Evolutionary conservation across 805 yeast species (phyloP).

Genomic region (Pichia rugopelliculosa): DNA sequence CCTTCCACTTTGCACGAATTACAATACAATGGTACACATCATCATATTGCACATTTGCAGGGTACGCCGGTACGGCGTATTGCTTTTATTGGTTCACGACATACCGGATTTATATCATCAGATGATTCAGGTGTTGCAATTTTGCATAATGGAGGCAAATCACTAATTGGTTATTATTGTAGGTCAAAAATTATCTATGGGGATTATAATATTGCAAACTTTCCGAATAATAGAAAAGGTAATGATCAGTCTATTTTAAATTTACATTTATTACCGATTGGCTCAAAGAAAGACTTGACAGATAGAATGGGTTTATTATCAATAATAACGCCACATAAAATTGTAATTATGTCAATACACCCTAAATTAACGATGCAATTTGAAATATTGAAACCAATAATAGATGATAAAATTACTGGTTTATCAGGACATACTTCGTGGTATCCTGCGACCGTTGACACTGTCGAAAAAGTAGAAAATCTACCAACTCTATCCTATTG

Average conservation of each 20-base stretch:
- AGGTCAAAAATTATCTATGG: conserved; percentile 49
- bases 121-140: conserved; percentile 53
- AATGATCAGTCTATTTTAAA: conserved; percentile 28
- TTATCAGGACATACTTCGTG: conserved; percentile 47
- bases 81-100: conserved; percentile 42
- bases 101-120: conserved; percentile 47
- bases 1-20: conserved; percentile 24
- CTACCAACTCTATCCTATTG: conserved; percentile 54
- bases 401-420: conserved; percentile 23
- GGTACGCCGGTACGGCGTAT: conserved; percentile 37
- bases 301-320: conserved; percentile 58
- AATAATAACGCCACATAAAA: conserved; percentile 42
- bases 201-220: conserved; percentile 23
- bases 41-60: conserved; percentile 28
- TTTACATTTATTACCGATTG: conserved; percentile 51
- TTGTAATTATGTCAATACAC: conserved; percentile 48
- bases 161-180: conserved; percentile 44
- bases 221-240: neutral
- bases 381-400: conserved; percentile 43
- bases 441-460: conserved; percentile 46
- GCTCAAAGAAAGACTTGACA: conserved; percentile 36
- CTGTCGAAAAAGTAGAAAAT: conserved; percentile 21
- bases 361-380: conserved; percentile 48
- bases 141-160: conserved; percentile 56
- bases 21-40: conserved; percentile 14